Base-by-base conservation (phyloP, 176 grass and related monocot genomes). In the bread wheat (Triticum aestivum) region DNA sequence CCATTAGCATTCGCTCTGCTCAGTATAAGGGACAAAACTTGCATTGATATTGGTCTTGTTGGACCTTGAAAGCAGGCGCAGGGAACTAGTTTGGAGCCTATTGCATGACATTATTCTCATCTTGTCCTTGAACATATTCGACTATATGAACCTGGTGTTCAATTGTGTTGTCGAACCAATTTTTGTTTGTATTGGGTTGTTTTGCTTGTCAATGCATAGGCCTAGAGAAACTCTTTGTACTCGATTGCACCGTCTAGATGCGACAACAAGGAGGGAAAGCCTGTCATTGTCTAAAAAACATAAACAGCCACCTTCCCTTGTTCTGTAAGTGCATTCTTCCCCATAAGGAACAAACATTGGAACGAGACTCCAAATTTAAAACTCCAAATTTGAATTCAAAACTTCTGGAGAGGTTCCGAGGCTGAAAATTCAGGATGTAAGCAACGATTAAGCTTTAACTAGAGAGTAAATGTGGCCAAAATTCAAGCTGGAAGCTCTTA, bases 51-150 rank as follows among this genome's bases (percentile, higher is more conserved):
- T 91, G 35, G 3, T 54, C 61, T 62, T 1, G 38, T 24, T 69
- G 30, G 45, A 91, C 67, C 61, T 52, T 63, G 68, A 69, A 84
- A 91, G 61, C 29, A 80, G 27, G 68, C 67, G 75, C 61, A 44
- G 73, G 1, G 29, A 21, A 79, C 20, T 37, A 24, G 18, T 79
- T 87, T 83, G 69, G 75, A 79, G 38, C 10, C 18, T 45, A 54
- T 47, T 29, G 23, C 18, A 14, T 83, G 56, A 12, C 15, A 45
- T 45, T 47, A 45, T 47, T 15, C 26, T 23, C n/a, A 14, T 27
- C 23, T 47, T 47, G 51, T 54, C 15, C 51, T 74, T 74, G 3
- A 44, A 13, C 23, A 73, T 24, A 5, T 49, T 49, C 45, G 45
- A 14, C 45, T 49, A 49, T 49, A 49, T 49, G 10, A 44, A 72